Percentiles rank a stretch among this genome's conserved stretches.
phyloP scores from a whole-genome alignment of 768 basidiomycete genomes.

The Lactarius quietus region DNA sequence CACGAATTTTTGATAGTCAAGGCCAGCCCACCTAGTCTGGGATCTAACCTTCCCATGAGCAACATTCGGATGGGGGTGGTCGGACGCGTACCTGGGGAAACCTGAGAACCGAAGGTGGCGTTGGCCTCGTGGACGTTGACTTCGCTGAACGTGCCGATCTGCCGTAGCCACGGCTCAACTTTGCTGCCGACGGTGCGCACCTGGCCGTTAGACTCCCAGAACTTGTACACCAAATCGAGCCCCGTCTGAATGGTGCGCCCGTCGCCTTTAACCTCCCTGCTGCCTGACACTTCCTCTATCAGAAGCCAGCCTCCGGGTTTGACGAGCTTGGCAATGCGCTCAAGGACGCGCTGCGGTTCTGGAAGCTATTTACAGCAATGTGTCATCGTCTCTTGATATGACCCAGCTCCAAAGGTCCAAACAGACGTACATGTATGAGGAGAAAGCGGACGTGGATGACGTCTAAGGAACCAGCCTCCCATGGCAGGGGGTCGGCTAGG shows the following conservation, averaged over 20 bases:
- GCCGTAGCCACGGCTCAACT: constrained; percentile 4
- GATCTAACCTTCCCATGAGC: background rate
- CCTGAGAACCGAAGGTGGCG: background rate
- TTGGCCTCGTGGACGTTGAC: constrained; percentile 15
- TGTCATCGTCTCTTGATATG: background rate
- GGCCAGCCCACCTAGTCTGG: background rate
- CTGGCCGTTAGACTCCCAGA: constrained; percentile 9
- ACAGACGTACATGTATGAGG: constrained; percentile 26
- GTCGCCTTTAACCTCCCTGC: constrained; percentile 5
- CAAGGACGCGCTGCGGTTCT: constrained; percentile 21
- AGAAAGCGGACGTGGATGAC: constrained; percentile 30
- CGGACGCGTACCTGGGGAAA: background rate
- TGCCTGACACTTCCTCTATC: constrained; percentile 27
- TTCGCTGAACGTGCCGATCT: constrained; percentile 5
- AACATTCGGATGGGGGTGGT: background rate
- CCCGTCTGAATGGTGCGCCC: constrained; percentile 1
- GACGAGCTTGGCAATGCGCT: constrained; percentile 26
- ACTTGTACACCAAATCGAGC: background rate
- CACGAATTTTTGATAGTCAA: background rate
- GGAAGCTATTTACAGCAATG: constrained; percentile 23
- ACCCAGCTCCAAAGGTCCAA: background rate
- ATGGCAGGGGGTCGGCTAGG: constrained; percentile 25
- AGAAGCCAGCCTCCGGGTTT: constrained; percentile 31
- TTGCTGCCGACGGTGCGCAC: background rate
- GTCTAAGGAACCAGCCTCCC: constrained; percentile 26